Evolutionary conservation across 208 protist species (phyloP).

Genomic region (Trypanosoma vivax): DNA sequence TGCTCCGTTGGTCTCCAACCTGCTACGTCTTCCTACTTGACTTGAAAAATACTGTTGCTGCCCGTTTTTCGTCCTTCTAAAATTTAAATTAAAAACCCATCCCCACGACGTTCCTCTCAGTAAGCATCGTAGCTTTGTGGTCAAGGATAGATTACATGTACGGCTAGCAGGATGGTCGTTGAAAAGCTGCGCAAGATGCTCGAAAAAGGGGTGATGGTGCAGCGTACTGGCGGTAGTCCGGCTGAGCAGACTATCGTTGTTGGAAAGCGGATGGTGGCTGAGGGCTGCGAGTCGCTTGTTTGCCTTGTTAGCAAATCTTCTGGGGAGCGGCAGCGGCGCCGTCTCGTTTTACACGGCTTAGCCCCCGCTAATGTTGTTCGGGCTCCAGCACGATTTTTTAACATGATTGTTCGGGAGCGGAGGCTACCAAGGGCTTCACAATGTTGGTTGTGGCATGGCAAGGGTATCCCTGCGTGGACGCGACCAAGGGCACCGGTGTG

Average conservation of each 20-base stretch:
- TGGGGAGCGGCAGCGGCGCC: slow-evolving; percentile 9
- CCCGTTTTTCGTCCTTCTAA: too few species aligned
- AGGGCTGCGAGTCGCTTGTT: slow-evolving; percentile 34
- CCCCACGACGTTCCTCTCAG: too few species aligned
- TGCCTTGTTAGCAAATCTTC: slow-evolving; percentile 2
- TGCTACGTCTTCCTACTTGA: too few species aligned
- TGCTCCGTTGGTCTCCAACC: too few species aligned
- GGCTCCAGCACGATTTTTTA: slow-evolving; percentile 15
- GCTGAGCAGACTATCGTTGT: slow-evolving; percentile 17
- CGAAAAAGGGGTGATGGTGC: background rate
- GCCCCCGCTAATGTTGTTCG: slow-evolving; percentile 19
- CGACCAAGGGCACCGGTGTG: slow-evolving; percentile 27
- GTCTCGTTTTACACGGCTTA: slow-evolving; percentile 21
- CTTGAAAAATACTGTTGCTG: too few species aligned
- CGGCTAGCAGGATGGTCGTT: background rate
- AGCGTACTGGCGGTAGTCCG: background rate
- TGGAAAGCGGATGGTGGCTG: slow-evolving; percentile 29
- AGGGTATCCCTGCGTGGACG: background rate
- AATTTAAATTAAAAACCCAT: too few species aligned
- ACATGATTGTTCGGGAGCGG: slow-evolving; percentile 8
- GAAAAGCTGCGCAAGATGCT: slow-evolving; percentile 5
- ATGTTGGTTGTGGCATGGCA: slow-evolving; percentile 23
- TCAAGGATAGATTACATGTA: too few species aligned
- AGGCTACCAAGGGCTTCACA: slow-evolving; percentile 7
- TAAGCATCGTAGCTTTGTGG: too few species aligned